Evolutionary conservation across 208 protist species (phyloP), one percentile per base, ranked within the genome.

Genomic region (Leishmania mexicana): DNA sequence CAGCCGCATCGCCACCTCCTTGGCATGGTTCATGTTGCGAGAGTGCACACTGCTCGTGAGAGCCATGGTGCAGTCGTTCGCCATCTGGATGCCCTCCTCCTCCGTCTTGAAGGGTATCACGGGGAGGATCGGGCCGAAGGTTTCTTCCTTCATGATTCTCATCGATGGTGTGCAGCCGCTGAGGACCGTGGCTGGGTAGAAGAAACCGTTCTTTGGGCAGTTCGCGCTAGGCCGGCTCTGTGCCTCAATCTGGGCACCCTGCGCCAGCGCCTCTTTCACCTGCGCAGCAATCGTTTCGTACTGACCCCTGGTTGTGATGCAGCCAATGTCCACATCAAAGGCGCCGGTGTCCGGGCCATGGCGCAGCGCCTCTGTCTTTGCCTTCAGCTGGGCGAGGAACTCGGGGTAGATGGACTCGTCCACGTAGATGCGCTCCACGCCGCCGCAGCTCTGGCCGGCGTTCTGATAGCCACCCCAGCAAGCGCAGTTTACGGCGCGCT

Each of bases 111-210:
- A 98, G 15, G 85, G 80, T 15, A 98, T 75, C 7, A 99, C 85
- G 0, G 87, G 79, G 17, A 98, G 80, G 31, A 99, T 84, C 62
- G 97, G 97, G 53, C 97, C 97, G 84, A 99, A 99, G n/a, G 88
- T 90, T 80, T 99, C 97, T 67, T 99, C 95, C 64, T 87, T 68
- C 77, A 96, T 91, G 15, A 99, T 89, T 11, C 76, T 75, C 96
- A 98, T 98, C 38, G 93, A 79, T 2, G 86, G 78, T 42, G 89
- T 98, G 31, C 97, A 95, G 76, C 89, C 86, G 10, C 73, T 83
- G 8, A 99, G 74, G 13, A 98, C 88, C 3, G 97, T 99, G 35
- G 96, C 95, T 7, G 91, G 89, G 78, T 87, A 96, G 79, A 97
- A 98, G 71, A 88, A 83, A 4, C 96, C 93, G 13, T 90, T 77